These are phyloP conservation scores for Graphiopsis chlorocephala DNA, from an alignment of 2,329 filamentous ascomycete genomes.

Conservation along the genomic window DNA sequence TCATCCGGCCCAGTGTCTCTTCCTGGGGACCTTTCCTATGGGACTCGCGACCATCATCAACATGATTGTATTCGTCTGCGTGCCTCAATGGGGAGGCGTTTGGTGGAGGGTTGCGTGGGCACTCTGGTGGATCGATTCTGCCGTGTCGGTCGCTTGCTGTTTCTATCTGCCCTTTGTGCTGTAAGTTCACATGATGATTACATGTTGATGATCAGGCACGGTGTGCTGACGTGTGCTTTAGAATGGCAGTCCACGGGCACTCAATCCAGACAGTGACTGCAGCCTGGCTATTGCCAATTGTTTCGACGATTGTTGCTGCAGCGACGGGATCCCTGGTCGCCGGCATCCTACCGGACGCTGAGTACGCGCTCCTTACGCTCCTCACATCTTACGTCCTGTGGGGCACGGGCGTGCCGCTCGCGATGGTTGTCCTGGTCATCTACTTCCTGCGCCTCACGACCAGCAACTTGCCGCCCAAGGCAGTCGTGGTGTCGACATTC, in stretches of 20 bases:
- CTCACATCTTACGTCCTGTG: conserved; percentile 66
- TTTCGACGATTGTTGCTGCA: conserved; percentile 63
- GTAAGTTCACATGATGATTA: conserved; percentile 14
- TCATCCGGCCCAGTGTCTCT: conserved; percentile 66
- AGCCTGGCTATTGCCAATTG: conserved; percentile 63
- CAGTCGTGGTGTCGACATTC: conserved; percentile 67
- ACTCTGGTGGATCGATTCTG: conserved; percentile 26
- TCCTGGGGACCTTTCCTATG: conserved; percentile 51
- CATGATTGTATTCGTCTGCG: conserved; percentile 30
- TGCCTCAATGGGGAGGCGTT: conserved; percentile 27
- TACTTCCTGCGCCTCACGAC: conserved; percentile 69
- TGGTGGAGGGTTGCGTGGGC: conserved; percentile 22
- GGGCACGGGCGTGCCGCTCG: conserved; percentile 62
- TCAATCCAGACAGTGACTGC: conserved; percentile 59
- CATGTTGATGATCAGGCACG: conserved; percentile 2
- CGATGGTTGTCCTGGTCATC: conserved; percentile 61
- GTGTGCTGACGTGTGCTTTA: conserved; percentile 29
- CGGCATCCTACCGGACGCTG: conserved; percentile 51
- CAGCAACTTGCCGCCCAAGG: conserved; percentile 63
- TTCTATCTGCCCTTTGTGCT: conserved; percentile 23
- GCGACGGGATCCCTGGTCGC: conserved; percentile 63
- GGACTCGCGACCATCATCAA: conserved; percentile 32
- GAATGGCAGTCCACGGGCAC: conserved; percentile 32
- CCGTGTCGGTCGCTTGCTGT: conserved; percentile 18
- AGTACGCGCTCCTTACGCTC: conserved; percentile 60